Evolutionary conservation across 2,329 filamentous ascomycete species (phyloP).

Genomic region (Ceratocystis cacaofunesta): DNA sequence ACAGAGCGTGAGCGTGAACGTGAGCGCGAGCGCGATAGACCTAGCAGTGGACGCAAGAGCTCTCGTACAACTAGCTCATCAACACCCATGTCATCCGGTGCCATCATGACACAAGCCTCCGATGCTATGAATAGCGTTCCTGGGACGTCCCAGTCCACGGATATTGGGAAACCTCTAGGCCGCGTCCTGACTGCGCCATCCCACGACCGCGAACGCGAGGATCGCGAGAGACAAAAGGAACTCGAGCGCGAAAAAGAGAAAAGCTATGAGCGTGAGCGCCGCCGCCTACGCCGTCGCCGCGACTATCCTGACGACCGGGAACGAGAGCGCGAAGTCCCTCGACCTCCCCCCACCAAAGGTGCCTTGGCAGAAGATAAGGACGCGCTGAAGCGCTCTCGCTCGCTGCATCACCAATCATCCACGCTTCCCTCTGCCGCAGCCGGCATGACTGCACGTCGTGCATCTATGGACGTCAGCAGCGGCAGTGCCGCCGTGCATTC

Average conservation of each 20-base stretch:
- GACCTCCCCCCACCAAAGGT: not conserved
- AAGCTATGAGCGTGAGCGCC: not conserved
- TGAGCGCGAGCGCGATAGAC: not conserved
- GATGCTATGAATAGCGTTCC: not conserved
- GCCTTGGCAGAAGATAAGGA: not conserved
- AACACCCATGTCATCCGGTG: not conserved
- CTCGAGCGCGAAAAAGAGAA: not conserved
- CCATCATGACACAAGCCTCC: not conserved
- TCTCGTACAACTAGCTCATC: not conserved
- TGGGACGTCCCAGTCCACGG: not conserved
- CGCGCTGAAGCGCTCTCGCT: constrained; percentile 6
- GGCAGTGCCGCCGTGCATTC: not conserved
- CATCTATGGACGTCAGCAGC: constrained; percentile 7
- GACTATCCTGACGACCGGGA: not conserved
- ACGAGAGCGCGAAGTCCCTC: not conserved
- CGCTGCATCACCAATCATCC: constrained; percentile 3
- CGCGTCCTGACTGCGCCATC: not conserved
- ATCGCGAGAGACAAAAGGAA: not conserved
- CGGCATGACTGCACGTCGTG: not conserved
- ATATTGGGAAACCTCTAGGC: not conserved
- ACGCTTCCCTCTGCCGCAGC: not conserved
- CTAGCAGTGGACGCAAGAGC: not conserved
- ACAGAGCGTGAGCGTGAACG: not conserved
- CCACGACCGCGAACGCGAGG: not conserved
- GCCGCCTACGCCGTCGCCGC: not conserved